phyloP scores from a whole-genome alignment of 768 basidiomycete genomes.

The Kwoniella dejecticola region DNA sequence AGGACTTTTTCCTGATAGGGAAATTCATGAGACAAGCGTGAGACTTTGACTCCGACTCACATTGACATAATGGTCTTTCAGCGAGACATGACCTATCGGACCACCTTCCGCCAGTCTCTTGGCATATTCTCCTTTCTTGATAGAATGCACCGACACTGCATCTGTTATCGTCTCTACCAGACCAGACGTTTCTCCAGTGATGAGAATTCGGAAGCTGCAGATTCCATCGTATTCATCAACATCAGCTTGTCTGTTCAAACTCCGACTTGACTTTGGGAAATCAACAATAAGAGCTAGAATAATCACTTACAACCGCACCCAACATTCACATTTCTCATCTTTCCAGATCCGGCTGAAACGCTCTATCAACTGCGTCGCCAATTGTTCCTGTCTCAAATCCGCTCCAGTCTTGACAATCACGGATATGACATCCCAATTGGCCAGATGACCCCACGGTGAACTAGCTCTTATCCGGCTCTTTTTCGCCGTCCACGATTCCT shows the following conservation, averaged over 20 bases:
- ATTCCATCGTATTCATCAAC: neutral
- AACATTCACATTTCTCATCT: slow-evolving; percentile 87
- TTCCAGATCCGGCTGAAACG: slow-evolving; percentile 93
- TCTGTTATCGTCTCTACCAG: slow-evolving; percentile 98
- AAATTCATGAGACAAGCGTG: too few relatives aligned
- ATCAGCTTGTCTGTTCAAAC: neutral
- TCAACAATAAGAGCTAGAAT: neutral
- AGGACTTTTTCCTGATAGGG: too few relatives aligned
- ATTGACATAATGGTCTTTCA: slow-evolving; percentile 87
- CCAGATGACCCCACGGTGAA: slow-evolving; percentile 95
- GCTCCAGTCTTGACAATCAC: slow-evolving; percentile 98
- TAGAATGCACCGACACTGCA: slow-evolving; percentile 96
- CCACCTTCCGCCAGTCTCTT: slow-evolving; percentile 76
- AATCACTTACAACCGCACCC: slow-evolving; percentile 76
- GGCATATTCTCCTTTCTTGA: slow-evolving; percentile 98
- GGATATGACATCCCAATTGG: slow-evolving; percentile 70
- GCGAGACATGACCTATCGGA: slow-evolving; percentile 74
- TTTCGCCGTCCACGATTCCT: slow-evolving; percentile 91
- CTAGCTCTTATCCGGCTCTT: slow-evolving; percentile 90
- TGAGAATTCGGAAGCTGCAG: slow-evolving; percentile 89
- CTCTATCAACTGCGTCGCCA: slow-evolving; percentile 89
- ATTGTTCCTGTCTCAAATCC: slow-evolving; percentile 93
- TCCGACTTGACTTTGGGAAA: too few relatives aligned
- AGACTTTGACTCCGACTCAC: too few relatives aligned
- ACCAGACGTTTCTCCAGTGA: slow-evolving; percentile 89